Percentiles rank a stretch among this genome's conserved stretches.
These are phyloP conservation scores for Tetrahymena borealis DNA, from an alignment of 73 alveolate species.

Conservation along the genomic window DNA sequence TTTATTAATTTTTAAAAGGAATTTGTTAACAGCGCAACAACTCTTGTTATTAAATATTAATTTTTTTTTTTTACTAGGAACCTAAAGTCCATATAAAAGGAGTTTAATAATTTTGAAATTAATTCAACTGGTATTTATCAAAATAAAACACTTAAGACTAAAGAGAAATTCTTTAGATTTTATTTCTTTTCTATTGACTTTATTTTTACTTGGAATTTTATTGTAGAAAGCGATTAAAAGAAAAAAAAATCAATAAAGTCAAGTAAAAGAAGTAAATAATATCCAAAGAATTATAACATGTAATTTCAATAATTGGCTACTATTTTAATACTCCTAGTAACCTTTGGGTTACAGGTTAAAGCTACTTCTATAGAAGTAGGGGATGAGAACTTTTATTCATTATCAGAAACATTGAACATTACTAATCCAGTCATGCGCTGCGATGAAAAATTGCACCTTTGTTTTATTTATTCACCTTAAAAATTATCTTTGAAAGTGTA, in stretches of 20 bases:
- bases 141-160: not conserved
- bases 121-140: not conserved
- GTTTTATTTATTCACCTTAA: not conserved
- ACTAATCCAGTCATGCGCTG: not conserved
- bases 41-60: not conserved
- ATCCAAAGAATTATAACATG: too few species aligned
- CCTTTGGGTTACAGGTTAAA: not conserved
- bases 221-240: too few species aligned
- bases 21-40: not conserved
- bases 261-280: too few species aligned
- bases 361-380: not conserved
- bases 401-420: not conserved
- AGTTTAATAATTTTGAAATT: not conserved
- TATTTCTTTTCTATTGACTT: not conserved
- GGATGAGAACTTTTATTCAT: not conserved
- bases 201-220: not conserved
- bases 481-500: not conserved
- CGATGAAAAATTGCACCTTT: not conserved
- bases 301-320: too few species aligned
- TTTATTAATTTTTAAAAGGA: not conserved
- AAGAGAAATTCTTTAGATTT: not conserved
- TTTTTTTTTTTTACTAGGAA: not conserved
- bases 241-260: too few species aligned
- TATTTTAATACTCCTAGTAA: too few species aligned
- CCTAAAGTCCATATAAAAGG: not conserved